Evolutionary conservation across 1,284 basidiomycete species (phyloP).

Genomic region (Abortiporus biennis): DNA sequence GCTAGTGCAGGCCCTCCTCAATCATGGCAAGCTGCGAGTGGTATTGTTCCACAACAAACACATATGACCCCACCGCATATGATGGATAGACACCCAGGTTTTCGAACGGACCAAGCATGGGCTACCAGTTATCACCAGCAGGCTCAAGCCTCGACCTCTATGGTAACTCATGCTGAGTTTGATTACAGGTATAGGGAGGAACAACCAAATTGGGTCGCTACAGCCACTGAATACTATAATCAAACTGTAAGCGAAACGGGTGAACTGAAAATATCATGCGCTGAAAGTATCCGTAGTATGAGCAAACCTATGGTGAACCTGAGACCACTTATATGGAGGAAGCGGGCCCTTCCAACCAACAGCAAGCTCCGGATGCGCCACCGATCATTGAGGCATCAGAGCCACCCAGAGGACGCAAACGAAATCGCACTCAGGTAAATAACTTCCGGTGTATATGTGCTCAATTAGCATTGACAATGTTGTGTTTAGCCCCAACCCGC

Average conservation of each 20-base stretch:
- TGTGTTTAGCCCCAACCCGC: constrained; percentile 51
- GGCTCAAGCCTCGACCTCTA: constrained; percentile 35
- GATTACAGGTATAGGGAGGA: constrained; percentile 58
- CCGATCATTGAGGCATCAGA: constrained; percentile 21
- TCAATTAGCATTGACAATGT: not conserved
- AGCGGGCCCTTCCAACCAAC: constrained; percentile 36
- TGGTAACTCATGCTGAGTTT: constrained; percentile 37
- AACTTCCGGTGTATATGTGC: not conserved
- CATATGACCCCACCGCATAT: constrained; percentile 46
- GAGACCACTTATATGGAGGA: constrained; percentile 41
- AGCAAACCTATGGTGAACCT: constrained; percentile 36
- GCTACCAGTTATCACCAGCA: constrained; percentile 31
- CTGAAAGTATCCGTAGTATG: constrained; percentile 26
- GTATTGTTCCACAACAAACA: constrained; percentile 59
- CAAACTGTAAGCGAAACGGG: constrained; percentile 31
- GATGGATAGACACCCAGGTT: constrained; percentile 40
- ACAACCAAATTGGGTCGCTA: constrained; percentile 41
- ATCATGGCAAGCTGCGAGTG: constrained; percentile 54
- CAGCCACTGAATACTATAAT: constrained; percentile 52
- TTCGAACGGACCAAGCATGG: constrained; percentile 43
- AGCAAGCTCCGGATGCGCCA: constrained; percentile 21
- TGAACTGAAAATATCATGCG: constrained; percentile 4
- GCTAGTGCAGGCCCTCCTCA: constrained; percentile 42
- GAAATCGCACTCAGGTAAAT: constrained; percentile 49
- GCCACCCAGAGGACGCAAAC: constrained; percentile 53